Evolutionary conservation across 129 eudicot genomes (phyloP).

Genomic region (Chrysanthemum lavandulifolium): DNA sequence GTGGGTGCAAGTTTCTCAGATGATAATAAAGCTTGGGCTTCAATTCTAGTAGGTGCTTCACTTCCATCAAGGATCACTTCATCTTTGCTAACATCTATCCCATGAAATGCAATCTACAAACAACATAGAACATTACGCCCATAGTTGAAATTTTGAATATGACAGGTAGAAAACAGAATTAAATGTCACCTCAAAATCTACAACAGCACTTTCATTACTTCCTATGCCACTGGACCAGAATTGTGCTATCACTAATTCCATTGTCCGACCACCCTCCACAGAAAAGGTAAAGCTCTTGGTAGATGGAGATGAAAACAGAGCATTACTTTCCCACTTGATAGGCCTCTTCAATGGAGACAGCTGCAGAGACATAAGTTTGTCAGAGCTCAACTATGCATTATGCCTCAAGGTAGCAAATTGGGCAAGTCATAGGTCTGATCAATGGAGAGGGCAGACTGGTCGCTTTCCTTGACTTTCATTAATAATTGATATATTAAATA

Average conservation of each 20-base stretch:
- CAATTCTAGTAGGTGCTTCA: constrained; percentile 92
- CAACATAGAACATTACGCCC: background rate
- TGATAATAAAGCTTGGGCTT: constrained; percentile 72
- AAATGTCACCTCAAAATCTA: constrained; percentile 80
- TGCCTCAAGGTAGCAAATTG: background rate
- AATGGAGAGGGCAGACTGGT: background rate
- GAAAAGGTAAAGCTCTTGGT: constrained; percentile 79
- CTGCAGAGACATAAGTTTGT: constrained; percentile 43
- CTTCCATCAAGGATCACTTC: constrained; percentile 89
- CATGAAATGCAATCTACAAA: constrained; percentile 81
- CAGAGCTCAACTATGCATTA: constrained; percentile 23
- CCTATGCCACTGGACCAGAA: constrained; percentile 99
- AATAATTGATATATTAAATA: background rate
- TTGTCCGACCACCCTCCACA: constrained; percentile 86
- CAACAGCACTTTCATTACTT: constrained; percentile 71
- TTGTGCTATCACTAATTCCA: constrained; percentile 93
- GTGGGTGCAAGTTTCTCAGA: constrained; percentile 84
- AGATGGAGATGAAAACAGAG: constrained; percentile 81
- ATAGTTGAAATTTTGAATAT: constrained; percentile 3
- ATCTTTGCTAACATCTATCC: constrained; percentile 67
- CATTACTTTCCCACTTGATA: constrained; percentile 78
- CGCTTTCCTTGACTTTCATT: background rate
- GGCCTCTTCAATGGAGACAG: constrained; percentile 89
- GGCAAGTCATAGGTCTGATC: background rate
- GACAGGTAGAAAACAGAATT: constrained; percentile 12